phyloP scores from a whole-genome alignment of 192 early-diverging fungal species.

The Rhizoclosmatium sp. region DNA sequence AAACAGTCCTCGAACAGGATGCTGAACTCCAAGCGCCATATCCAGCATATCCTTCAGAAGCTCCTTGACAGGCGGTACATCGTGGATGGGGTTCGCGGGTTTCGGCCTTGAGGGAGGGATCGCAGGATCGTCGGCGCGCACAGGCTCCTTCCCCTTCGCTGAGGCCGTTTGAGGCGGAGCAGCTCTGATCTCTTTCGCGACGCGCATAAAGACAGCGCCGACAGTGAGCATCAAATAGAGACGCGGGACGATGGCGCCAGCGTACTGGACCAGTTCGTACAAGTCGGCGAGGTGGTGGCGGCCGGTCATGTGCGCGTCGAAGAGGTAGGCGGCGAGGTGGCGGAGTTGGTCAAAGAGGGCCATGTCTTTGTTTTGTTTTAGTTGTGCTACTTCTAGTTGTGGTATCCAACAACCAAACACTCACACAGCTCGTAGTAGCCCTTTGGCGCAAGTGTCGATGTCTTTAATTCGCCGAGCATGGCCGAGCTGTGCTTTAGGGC shows the following conservation, averaged over 20 bases:
- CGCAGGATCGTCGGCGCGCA: slow-evolving; percentile 13
- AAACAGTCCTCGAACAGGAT: slow-evolving; percentile 97
- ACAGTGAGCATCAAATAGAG: slow-evolving; percentile 99
- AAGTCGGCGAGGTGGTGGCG: slow-evolving; percentile 84
- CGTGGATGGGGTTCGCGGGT: slow-evolving; percentile 45
- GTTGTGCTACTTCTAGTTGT: neutral
- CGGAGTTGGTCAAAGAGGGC: slow-evolving; percentile 97
- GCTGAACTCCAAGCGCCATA: slow-evolving; percentile 98
- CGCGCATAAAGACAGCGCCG: slow-evolving; percentile 95
- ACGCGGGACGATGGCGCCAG: slow-evolving; percentile 97
- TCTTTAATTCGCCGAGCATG: slow-evolving; percentile 96
- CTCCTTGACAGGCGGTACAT: slow-evolving; percentile 90
- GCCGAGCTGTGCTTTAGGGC: slow-evolving; percentile 98
- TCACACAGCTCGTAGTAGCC: slow-evolving; percentile 99
- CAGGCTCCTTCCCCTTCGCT: slow-evolving; percentile 14
- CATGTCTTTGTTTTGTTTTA: slow-evolving; percentile 73
- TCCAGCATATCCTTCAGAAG: slow-evolving; percentile 99
- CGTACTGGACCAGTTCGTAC: slow-evolving; percentile 98
- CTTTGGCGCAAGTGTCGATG: slow-evolving; percentile 93
- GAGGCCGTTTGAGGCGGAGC: neutral
- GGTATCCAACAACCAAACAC: slow-evolving; percentile 34
- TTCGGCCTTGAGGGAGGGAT: neutral
- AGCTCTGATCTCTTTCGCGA: slow-evolving; percentile 60
- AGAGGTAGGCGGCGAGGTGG: slow-evolving; percentile 89
- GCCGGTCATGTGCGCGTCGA: slow-evolving; percentile 84